A percentile compares a stretch with the other conserved stretches of the same genome.
phyloP scores from a whole-genome alignment of 176 grass and related monocot genomes.

The Aegilops umbellulata region DNA sequence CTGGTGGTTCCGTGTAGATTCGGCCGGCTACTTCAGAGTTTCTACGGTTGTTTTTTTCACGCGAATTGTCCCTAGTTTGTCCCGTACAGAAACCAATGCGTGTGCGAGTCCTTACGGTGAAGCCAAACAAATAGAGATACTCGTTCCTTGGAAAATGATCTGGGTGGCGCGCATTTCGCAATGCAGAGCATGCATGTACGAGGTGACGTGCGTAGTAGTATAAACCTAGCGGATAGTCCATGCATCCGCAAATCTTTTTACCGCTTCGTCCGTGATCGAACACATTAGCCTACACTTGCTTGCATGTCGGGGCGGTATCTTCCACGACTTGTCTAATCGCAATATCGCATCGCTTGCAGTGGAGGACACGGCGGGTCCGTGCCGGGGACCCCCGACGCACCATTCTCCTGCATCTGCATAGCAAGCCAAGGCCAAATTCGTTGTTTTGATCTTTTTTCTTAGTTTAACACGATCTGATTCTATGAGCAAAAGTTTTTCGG shows the following conservation, averaged over 20 bases:
- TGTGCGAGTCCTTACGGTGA: no score
- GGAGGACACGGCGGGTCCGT: not conserved
- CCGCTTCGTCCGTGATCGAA: not conserved
- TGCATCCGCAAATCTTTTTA: not conserved
- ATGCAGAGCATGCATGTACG: not conserved
- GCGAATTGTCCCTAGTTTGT: no score
- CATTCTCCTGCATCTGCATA: not conserved
- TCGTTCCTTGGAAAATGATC: not conserved
- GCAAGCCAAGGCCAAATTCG: no score
- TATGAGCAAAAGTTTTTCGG: no score
- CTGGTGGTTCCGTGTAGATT: no score
- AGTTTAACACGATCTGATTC: no score
- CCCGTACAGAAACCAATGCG: no score
- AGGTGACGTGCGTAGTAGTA: not conserved
- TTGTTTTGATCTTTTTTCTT: no score
- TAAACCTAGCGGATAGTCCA: not conserved
- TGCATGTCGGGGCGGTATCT: not conserved
- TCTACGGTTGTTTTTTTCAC: no score
- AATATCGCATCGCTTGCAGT: slow-evolving; percentile 18
- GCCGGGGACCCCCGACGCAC: not conserved
- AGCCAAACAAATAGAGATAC: not conserved
- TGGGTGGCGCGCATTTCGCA: not conserved
- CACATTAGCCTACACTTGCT: not conserved
- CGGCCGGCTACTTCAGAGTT: no score
- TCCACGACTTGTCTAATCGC: slow-evolving; percentile 64